Conservation (phyloP, 306 rosid species). For the Dalbergia cochinchinensis region DNA sequence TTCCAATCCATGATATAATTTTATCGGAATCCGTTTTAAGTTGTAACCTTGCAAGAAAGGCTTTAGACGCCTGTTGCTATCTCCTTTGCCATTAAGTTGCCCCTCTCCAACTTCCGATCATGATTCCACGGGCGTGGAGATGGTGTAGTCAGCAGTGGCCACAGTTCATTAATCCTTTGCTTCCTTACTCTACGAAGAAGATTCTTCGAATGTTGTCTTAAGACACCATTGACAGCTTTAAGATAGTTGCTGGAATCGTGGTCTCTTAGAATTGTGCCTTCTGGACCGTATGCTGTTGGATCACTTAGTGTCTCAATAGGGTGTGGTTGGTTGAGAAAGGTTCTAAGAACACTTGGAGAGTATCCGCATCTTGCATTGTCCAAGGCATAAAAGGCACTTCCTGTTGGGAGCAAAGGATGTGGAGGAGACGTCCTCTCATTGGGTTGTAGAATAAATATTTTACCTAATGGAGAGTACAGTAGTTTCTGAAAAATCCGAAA, state of each 20-base stretch:
- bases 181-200: constrained; percentile 49
- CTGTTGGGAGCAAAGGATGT: constrained; percentile 80
- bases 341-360: constrained; percentile 61
- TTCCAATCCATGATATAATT: neutral
- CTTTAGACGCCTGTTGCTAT: constrained; percentile 63
- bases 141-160: constrained; percentile 75
- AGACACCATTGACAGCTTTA: constrained; percentile 71
- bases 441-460: constrained; percentile 83
- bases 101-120: constrained; percentile 55
- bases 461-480: constrained; percentile 82
- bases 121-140: constrained; percentile 76
- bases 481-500: constrained; percentile 63
- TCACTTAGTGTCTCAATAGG: constrained; percentile 89
- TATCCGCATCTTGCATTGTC: constrained; percentile 64
- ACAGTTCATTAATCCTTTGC: constrained; percentile 55
- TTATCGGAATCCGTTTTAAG: constrained; percentile 19
- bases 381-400: constrained; percentile 67
- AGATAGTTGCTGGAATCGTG: constrained; percentile 92
- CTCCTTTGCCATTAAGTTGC: constrained; percentile 58
- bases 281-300: constrained; percentile 90
- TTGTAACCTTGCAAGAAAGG: constrained; percentile 3
- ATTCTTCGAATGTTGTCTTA: constrained; percentile 59
- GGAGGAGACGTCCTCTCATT: constrained; percentile 82
- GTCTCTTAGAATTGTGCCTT: constrained; percentile 83
- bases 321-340: constrained; percentile 84